Conservation (phyloP, 306 rosid genomes). For the Nissolia schottii region DNA sequence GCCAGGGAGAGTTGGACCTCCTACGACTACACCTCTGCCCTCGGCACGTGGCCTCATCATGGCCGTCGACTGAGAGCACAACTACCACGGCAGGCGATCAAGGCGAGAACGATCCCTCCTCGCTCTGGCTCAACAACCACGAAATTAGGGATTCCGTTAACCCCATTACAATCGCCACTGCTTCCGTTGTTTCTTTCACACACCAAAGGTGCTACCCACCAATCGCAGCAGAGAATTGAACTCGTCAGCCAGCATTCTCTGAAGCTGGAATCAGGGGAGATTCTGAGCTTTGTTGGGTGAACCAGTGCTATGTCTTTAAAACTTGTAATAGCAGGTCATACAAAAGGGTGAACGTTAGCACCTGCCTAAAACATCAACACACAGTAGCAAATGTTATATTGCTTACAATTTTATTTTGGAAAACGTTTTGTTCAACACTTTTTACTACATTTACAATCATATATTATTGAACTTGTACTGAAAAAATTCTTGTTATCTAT, state of each 20-base stretch:
- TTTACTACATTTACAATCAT: too few relatives aligned
- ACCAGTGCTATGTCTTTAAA: too few relatives aligned
- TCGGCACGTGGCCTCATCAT: constrained; percentile 46
- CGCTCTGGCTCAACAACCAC: constrained; percentile 70
- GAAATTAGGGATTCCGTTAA: constrained; percentile 57
- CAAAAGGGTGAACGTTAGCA: too few relatives aligned
- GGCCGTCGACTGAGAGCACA: constrained; percentile 40
- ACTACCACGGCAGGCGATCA: constrained; percentile 38
- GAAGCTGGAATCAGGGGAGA: constrained; percentile 89
- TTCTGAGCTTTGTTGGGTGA: constrained; percentile 71
- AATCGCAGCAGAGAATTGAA: constrained; percentile 53
- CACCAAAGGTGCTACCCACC: constrained; percentile 15
- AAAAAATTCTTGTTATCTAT: too few relatives aligned
- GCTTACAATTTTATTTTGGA: too few relatives aligned
- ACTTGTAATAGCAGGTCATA: too few relatives aligned
- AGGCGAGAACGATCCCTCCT: constrained; percentile 81
- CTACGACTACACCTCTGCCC: constrained; percentile 56
- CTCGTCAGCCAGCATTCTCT: constrained; percentile 42
- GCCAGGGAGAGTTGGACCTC: constrained; percentile 76
- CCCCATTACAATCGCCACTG: constrained; percentile 11
- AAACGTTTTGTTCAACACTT: too few relatives aligned
- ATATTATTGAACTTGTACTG: too few relatives aligned
- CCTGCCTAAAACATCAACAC: too few relatives aligned
- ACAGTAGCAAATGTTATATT: too few relatives aligned
- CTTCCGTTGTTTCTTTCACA: constrained; percentile 17